These are phyloP conservation scores for Xylaria sp. DNA, from an alignment of 2,329 filamentous ascomycete genomes.

Conservation along the genomic window DNA sequence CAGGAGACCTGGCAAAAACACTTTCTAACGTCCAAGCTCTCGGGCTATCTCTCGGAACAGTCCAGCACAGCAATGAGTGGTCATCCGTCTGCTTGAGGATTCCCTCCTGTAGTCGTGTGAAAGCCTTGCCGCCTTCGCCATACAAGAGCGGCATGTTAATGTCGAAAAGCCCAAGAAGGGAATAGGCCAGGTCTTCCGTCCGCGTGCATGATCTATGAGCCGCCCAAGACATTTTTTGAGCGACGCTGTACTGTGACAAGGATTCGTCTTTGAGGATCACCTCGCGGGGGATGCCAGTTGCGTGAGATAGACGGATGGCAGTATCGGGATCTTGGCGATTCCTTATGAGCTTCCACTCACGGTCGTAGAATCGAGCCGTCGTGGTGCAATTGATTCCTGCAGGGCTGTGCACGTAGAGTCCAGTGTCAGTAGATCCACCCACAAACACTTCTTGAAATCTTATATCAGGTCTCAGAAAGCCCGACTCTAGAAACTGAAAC, in stretches of 20 bases:
- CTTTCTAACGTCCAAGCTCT: constrained; percentile 18
- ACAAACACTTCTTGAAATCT: neutral
- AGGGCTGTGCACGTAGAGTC: neutral
- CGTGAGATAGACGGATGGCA: neutral
- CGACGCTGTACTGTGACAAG: constrained; percentile 9
- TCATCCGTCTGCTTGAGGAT: constrained; percentile 16
- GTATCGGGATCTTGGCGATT: neutral
- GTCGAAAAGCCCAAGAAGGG: constrained; percentile 16
- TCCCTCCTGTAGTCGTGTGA: constrained; percentile 14
- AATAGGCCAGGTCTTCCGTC: constrained; percentile 15
- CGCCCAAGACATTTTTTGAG: constrained; percentile 19
- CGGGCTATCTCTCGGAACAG: constrained; percentile 3
- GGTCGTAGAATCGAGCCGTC: constrained; percentile 6
- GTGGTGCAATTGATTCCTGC: constrained; percentile 15
- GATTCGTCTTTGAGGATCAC: neutral
- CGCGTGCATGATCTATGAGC: constrained; percentile 13
- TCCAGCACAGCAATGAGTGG: constrained; percentile 16
- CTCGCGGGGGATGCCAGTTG: constrained; percentile 4
- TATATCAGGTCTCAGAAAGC: neutral
- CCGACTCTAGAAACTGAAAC: neutral
- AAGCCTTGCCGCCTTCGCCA: constrained; percentile 14
- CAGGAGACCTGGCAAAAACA: constrained; percentile 16
- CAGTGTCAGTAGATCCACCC: neutral
- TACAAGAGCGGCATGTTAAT: constrained; percentile 21
- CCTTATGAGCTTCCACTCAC: constrained; percentile 6